Percentiles rank a stretch among this genome's conserved stretches.
These are phyloP conservation scores for Friedmanniomyces simplex DNA, from an alignment of 495 filamentous ascomycete species.

Conservation along the genomic window DNA sequence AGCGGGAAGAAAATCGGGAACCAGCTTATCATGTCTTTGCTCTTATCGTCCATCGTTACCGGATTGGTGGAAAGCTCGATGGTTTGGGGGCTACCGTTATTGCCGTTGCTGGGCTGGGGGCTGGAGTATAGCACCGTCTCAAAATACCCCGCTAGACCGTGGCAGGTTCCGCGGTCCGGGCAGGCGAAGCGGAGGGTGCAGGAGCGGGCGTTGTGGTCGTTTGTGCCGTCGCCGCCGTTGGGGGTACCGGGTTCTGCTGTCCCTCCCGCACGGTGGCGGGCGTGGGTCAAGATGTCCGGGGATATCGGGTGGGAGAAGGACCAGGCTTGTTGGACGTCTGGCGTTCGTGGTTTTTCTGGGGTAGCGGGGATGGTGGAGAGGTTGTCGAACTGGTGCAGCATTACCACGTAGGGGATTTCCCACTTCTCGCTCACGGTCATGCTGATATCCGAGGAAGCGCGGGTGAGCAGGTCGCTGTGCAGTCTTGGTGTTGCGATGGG, in stretches of 20 bases:
- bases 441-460: constrained; percentile 43
- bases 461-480: constrained; percentile 61
- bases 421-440: constrained; percentile 43
- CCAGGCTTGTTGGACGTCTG: constrained; percentile 58
- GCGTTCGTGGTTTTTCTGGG: constrained; percentile 25
- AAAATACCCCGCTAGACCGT: constrained; percentile 91
- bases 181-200: constrained; percentile 64
- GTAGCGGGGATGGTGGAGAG: constrained; percentile 40
- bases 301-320: constrained; percentile 54
- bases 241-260: constrained; percentile 38
- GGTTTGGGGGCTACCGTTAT: constrained; percentile 25
- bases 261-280: constrained; percentile 47
- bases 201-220: constrained; percentile 79
- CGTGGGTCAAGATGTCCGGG: constrained; percentile 38
- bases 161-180: constrained; percentile 66
- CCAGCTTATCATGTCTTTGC: constrained; percentile 95
- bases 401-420: constrained; percentile 84
- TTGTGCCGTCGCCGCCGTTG: constrained; percentile 44
- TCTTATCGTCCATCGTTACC: constrained; percentile 83
- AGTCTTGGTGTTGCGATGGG: constrained; percentile 85
- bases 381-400: constrained; percentile 79
- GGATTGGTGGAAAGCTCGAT: constrained; percentile 89
- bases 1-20: constrained; percentile 97
- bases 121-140: constrained; percentile 76
- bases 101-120: background rate